A percentile compares a stretch with the other conserved stretches of the same genome.
Conservation (phyloP, 371 early-diverging fungal species). For the Mucor plumbeus region DNA sequence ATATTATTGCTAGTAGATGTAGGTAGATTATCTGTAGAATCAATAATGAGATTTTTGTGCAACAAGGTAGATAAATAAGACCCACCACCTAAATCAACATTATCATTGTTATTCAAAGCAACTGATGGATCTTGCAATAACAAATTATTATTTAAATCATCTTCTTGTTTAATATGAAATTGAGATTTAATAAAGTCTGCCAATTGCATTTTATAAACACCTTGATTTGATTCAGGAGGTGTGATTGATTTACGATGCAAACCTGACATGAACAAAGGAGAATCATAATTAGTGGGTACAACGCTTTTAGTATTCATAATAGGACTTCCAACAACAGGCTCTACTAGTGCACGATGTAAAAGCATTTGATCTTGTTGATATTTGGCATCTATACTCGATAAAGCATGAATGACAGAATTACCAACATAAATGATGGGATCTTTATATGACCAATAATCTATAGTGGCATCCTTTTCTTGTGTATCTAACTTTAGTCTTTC, state of each 20-base stretch:
- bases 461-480: not conserved
- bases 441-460: constrained; percentile 31
- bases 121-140: not conserved
- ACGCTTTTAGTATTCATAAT: constrained; percentile 41
- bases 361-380: constrained; percentile 25
- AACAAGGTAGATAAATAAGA: constrained; percentile 8
- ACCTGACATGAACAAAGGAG: not conserved
- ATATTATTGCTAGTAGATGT: not conserved
- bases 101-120: not conserved
- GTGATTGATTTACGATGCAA: not conserved
- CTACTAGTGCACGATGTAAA: constrained; percentile 32
- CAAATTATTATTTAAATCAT: not conserved
- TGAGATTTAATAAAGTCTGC: not conserved
- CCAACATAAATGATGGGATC: constrained; percentile 16
- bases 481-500: not conserved
- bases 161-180: not conserved
- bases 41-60: not conserved
- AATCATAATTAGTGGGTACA: constrained; percentile 4
- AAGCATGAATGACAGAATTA: constrained; percentile 18
- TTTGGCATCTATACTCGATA: constrained; percentile 22
- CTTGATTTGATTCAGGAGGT: not conserved
- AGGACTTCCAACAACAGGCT: constrained; percentile 29
- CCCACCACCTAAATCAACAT: not conserved
- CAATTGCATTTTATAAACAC: constrained; percentile 1
- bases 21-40: constrained; percentile 1